These are phyloP conservation scores for Skeletonema marinoi DNA, from an alignment of 108 stramenopile genomes.

Conservation along the genomic window DNA sequence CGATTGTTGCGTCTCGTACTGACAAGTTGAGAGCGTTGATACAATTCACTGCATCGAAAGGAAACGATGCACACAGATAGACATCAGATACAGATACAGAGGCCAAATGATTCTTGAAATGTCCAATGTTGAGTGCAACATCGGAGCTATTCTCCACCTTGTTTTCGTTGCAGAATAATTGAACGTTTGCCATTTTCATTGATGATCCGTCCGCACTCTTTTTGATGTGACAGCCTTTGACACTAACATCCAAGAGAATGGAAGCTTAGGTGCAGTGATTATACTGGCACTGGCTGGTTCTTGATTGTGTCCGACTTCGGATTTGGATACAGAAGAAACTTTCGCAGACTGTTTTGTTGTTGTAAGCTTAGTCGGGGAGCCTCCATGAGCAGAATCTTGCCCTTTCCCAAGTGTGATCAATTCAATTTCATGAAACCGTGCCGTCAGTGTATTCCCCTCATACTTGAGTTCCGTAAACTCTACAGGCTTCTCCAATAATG, in stretches of 20 bases:
- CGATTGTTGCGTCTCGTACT: slow-evolving; percentile 3
- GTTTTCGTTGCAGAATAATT: slow-evolving; percentile 3
- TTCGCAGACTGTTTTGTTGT: background rate
- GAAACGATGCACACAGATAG: slow-evolving; percentile 28
- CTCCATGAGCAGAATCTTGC: too few species aligned
- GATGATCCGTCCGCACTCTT: slow-evolving; percentile 25
- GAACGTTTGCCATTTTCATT: background rate
- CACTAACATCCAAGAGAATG: slow-evolving; percentile 12
- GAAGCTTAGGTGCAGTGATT: slow-evolving; percentile 8
- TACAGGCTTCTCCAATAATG: too few species aligned
- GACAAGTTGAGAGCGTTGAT: slow-evolving; percentile 24
- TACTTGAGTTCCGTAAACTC: too few species aligned
- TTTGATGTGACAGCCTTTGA: slow-evolving; percentile 25
- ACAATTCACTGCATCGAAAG: slow-evolving; percentile 17
- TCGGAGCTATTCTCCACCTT: slow-evolving; percentile 1
- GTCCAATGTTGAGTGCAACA: slow-evolving; percentile 22
- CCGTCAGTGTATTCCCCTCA: too few species aligned
- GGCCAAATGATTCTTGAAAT: slow-evolving; percentile 29
- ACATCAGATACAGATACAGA: slow-evolving; percentile 14
- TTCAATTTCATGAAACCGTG: too few species aligned
- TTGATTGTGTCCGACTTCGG: background rate
- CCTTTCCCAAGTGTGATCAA: too few species aligned
- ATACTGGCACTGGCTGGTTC: background rate
- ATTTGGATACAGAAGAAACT: background rate
- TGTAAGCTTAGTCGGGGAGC: too few species aligned